Evolutionary conservation across 495 filamentous ascomycete species (phyloP).

Genomic region (Cenococcum geophilum): DNA sequence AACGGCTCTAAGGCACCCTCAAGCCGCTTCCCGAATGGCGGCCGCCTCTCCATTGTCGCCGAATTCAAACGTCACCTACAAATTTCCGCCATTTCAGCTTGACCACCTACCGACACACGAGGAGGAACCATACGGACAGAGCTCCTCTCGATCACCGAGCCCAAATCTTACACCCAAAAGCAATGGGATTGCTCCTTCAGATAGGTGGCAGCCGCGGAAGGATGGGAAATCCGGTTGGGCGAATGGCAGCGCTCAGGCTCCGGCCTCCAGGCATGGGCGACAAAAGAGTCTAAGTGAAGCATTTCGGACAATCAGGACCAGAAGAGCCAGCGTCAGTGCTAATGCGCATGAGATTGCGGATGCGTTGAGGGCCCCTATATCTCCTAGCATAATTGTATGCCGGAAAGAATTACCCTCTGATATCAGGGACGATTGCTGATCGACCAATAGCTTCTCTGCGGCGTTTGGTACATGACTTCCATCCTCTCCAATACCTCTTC

Average conservation of each 20-base stretch:
- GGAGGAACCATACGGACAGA: constrained; percentile 20
- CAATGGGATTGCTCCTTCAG: constrained; percentile 21
- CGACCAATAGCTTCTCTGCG: constrained; percentile 59
- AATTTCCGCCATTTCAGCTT: constrained; percentile 31
- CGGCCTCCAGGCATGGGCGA: constrained; percentile 48
- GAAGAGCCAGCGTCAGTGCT: constrained; percentile 76
- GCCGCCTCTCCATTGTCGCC: constrained; percentile 21
- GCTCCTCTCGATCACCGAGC: constrained; percentile 24
- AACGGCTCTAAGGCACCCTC: background rate
- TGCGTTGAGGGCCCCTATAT: constrained; percentile 83
- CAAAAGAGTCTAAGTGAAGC: constrained; percentile 85
- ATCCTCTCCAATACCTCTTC: constrained; percentile 96
- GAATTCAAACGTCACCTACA: constrained; percentile 22
- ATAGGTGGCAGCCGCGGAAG: constrained; percentile 48
- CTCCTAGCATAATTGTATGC: constrained; percentile 78
- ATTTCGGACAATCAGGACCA: constrained; percentile 67
- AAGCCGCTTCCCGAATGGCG: constrained; percentile 20
- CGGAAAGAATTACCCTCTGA: constrained; percentile 10
- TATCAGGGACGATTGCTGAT: constrained; percentile 19
- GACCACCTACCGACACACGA: constrained; percentile 30
- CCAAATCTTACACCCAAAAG: constrained; percentile 10
- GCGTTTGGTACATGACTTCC: constrained; percentile 89
- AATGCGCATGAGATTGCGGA: constrained; percentile 91
- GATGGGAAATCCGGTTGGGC: constrained; percentile 45
- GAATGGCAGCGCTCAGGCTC: constrained; percentile 43